Percentiles rank a stretch among this genome's conserved stretches.
These are phyloP conservation scores for Cryptococcus sp. DNA, from an alignment of 1,284 basidiomycete genomes.

Conservation along the genomic window DNA sequence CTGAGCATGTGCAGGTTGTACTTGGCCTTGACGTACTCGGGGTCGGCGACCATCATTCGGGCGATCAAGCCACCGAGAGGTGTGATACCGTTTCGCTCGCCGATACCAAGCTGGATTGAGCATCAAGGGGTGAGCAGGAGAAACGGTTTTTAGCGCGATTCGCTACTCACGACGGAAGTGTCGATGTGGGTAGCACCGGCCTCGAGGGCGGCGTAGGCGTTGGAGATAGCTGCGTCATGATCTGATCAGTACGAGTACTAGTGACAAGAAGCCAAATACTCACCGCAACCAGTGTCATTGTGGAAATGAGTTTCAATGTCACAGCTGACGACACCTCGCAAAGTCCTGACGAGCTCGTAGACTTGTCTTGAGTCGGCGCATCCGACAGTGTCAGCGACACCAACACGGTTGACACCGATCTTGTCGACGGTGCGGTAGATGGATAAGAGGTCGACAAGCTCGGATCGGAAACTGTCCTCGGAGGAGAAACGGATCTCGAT, in stretches of 20 bases:
- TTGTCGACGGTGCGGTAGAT: constrained; percentile 99
- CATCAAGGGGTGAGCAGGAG: constrained; percentile 52
- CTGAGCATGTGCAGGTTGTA: constrained; percentile 97
- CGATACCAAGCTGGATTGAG: constrained; percentile 80
- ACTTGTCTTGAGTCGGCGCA: constrained; percentile 99
- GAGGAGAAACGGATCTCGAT: constrained; percentile 99
- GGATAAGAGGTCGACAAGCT: constrained; percentile 95
- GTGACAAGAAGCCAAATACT: constrained; percentile 58
- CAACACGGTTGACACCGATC: constrained; percentile 98
- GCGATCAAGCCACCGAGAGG: constrained; percentile 96
- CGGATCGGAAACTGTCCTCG: constrained; percentile 99
- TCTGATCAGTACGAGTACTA: neutral
- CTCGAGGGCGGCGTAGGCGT: constrained; percentile 97
- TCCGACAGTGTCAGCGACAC: constrained; percentile 98
- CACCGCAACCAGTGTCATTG: constrained; percentile 90
- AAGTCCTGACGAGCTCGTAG: constrained; percentile 95
- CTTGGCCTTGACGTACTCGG: constrained; percentile 99
- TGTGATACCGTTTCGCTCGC: constrained; percentile 98
- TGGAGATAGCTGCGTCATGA: constrained; percentile 76
- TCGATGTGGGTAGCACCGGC: constrained; percentile 99
- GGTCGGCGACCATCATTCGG: constrained; percentile 86
- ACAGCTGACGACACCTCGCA: constrained; percentile 91
- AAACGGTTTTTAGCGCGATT: neutral
- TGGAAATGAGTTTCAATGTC: constrained; percentile 99
- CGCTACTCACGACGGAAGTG: constrained; percentile 67